Conservation (phyloP, 805 yeast species). For the Brettanomyces anomalus region DNA sequence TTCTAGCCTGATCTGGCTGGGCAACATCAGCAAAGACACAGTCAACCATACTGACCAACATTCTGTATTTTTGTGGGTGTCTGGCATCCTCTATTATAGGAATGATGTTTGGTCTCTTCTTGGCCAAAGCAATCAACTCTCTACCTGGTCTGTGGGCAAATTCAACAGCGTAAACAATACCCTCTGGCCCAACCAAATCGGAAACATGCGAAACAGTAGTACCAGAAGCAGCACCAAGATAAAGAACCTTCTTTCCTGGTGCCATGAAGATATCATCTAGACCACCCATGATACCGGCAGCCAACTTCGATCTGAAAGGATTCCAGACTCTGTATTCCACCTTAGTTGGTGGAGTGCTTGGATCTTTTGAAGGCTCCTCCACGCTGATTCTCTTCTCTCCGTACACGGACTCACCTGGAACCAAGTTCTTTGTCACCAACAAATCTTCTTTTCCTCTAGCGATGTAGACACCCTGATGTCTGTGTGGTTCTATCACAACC, state of each 20-base stretch:
- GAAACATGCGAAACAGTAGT: conserved; percentile 98
- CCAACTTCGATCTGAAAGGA: conserved; percentile 98
- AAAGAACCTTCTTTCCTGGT: conserved; percentile 96
- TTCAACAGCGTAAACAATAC: conserved; percentile 97
- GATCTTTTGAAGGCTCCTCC: conserved; percentile 88
- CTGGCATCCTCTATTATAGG: conserved; percentile 99
- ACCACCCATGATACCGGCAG: conserved; percentile 99
- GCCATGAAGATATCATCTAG: conserved; percentile 93
- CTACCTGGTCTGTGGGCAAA: conserved; percentile 99
- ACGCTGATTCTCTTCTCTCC: conserved; percentile 95
- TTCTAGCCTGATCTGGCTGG: conserved; percentile 99
- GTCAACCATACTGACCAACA: conserved; percentile 98
- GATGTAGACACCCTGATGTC: conserved; percentile 97
- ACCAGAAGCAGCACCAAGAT: conserved; percentile 99
- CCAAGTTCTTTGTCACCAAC: conserved; percentile 90
- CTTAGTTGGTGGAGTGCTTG: conserved; percentile 84
- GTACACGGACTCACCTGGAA: conserved; percentile 98
- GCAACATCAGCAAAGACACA: conserved; percentile 99
- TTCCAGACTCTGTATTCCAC: conserved; percentile 99
- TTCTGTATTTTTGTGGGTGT: conserved; percentile 99
- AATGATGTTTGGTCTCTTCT: conserved; percentile 98
- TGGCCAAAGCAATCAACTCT: conserved; percentile 98
- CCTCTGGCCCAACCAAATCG: conserved; percentile 98
- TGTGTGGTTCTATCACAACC: conserved; percentile 96
- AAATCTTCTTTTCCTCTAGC: conserved; percentile 99